These are phyloP conservation scores for Diaporthe aspalathi DNA, from an alignment of 2,329 filamentous ascomycete genomes.

Conservation along the genomic window DNA sequence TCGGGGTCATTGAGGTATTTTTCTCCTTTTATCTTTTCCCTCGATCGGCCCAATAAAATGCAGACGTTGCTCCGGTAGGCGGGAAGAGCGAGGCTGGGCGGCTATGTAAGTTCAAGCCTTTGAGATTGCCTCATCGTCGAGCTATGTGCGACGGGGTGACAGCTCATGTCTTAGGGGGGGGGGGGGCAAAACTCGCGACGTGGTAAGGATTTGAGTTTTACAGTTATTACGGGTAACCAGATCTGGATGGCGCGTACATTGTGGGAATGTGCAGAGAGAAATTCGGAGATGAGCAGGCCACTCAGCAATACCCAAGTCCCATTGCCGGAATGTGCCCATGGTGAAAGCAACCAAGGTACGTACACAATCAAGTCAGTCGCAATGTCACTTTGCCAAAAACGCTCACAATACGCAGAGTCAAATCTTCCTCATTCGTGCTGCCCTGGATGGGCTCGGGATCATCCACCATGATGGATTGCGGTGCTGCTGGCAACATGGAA, in stretches of 20 bases:
- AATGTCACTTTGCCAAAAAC: neutral
- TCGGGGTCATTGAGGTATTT: conserved; percentile 8
- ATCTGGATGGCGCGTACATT: neutral
- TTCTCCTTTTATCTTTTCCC: neutral
- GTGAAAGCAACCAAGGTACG: neutral
- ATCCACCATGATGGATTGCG: neutral
- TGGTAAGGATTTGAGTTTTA: neutral
- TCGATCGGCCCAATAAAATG: neutral
- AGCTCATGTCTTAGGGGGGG: neutral
- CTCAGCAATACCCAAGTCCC: neutral
- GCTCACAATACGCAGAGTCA: neutral
- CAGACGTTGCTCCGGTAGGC: neutral
- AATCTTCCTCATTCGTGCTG: no score
- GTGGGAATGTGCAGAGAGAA: neutral
- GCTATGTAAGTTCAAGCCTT: neutral
- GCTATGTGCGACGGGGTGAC: neutral
- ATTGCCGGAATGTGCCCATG: neutral
- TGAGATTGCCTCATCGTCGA: neutral
- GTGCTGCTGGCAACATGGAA: neutral
- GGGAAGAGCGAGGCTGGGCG: neutral
- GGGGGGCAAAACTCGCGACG: neutral
- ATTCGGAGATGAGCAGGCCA: neutral
- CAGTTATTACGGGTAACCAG: no score
- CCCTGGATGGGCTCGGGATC: no score
- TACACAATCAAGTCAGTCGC: neutral